Percentiles rank a stretch among this genome's conserved stretches.
Evolutionary conservation across 352 stramenopile species (phyloP).

Genomic region (Phytophthora pluvialis): DNA sequence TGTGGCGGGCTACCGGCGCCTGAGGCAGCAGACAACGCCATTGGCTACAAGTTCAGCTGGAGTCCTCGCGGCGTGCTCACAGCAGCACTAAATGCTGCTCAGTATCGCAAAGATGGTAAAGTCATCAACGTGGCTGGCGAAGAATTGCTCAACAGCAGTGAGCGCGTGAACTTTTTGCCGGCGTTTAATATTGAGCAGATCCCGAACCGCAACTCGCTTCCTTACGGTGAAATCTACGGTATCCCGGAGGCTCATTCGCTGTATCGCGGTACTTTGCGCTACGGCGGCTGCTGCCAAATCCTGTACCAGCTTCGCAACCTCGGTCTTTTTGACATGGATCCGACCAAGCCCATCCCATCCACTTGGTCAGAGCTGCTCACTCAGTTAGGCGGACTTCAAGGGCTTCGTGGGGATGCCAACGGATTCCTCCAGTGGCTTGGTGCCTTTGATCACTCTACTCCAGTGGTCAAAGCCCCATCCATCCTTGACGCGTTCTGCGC

Average conservation of each 20-base stretch:
- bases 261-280: constrained; percentile 95
- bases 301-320: constrained; percentile 92
- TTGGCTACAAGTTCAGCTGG: constrained; percentile 98
- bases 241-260: constrained; percentile 92
- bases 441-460: constrained; percentile 59
- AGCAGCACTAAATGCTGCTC: constrained; percentile 91
- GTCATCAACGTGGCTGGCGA: constrained; percentile 87
- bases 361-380: constrained; percentile 90
- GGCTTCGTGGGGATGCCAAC: constrained; percentile 55
- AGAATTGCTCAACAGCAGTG: constrained; percentile 88
- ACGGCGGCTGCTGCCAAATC: constrained; percentile 92
- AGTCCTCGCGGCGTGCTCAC: constrained; percentile 94
- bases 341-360: constrained; percentile 46
- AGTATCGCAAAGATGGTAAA: constrained; percentile 88
- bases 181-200: constrained; percentile 95
- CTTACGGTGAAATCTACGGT: constrained; percentile 95
- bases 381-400: constrained; percentile 35
- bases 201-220: constrained; percentile 94
- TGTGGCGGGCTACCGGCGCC: constrained; percentile 95
- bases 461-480: constrained; percentile 57
- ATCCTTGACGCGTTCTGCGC: constrained; percentile 87
- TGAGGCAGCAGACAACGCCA: constrained; percentile 95
- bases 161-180: constrained; percentile 88
- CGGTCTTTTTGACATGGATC: constrained; percentile 88
- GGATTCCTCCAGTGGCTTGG: constrained; percentile 84